Evolutionary conservation across 345 rosid genomes (phyloP), one percentile per base, ranked within the genome.

Genomic region (Arabidopsis suecica): DNA sequence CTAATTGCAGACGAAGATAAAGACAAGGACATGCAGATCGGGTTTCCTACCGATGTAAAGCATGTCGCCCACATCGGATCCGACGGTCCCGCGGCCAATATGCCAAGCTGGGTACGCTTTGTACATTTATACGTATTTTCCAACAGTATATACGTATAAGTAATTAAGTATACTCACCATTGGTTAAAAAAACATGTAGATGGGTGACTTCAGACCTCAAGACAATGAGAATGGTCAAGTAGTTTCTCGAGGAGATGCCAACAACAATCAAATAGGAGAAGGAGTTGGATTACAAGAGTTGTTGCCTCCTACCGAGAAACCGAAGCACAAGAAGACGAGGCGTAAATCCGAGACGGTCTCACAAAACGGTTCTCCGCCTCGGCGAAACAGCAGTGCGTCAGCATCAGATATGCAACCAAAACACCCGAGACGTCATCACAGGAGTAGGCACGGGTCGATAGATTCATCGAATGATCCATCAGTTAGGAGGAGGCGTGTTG

Each of bases 51-150:
- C 38, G 90, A 91, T 82, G 97, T 91, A 60, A 89, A 88, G 71
- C 97, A 89, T 75, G 83, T 91, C 6, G 89, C 96, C 18, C 96
- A 91, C 68, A 83, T 91, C 23, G 97, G 93, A 69, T 72, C 82
- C 74, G 91, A 88, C 20, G 91, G 93, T 66, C 88, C 91, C 2
- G 80, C 85, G 16, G 38, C 82, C 42, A 74, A 49, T 65, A 4
- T 59, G 5, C 96, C 90, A 20, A 89, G 82, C 82, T 89, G 96
- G 97, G 97, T 88, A 83, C 23, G 34, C 20, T 55, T 66, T 69
- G n/a, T 75, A 68, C 32, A 68, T 60, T 60, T 48, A 13, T 51
- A 76, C 50, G 32, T 59, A 42, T 42, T 53, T 53, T 4, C 20
- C 12, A 7, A 9, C 37, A 5, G 0, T 34, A 9, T 5, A 32